phyloP scores from a whole-genome alignment of 768 basidiomycete genomes.

The Clitopilus hobsonii region DNA sequence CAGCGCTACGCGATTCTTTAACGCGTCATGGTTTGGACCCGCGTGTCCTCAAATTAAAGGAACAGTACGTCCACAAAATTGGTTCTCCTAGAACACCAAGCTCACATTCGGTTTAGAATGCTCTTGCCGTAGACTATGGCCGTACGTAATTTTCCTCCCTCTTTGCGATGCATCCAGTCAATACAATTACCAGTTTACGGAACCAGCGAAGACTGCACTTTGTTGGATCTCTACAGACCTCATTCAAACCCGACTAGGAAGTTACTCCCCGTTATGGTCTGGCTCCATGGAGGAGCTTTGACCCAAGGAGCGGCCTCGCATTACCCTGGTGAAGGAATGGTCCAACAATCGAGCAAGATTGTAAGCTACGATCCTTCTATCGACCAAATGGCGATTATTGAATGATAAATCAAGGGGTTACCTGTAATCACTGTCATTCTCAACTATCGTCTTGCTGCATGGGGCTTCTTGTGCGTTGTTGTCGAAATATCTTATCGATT shows the following conservation, averaged over 20 bases:
- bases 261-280: constrained; percentile 15
- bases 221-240: constrained; percentile 14
- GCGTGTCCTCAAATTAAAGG: constrained; percentile 16
- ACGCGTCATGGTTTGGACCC: constrained; percentile 8
- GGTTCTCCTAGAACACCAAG: neutral
- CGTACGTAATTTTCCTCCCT: constrained; percentile 1
- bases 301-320: constrained; percentile 16
- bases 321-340: constrained; percentile 13
- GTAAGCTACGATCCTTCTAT: constrained; percentile 1
- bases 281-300: constrained; percentile 15
- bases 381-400: neutral
- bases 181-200: constrained; percentile 10
- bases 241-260: constrained; percentile 5
- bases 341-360: constrained; percentile 12
- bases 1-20: neutral
- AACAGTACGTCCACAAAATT: constrained; percentile 6
- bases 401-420: constrained; percentile 2
- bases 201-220: constrained; percentile 13
- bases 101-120: constrained; percentile 7
- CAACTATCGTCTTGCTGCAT: constrained; percentile 15
- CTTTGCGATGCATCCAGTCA: neutral
- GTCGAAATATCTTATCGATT: neutral
- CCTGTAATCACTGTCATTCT: constrained; percentile 15
- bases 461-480: constrained; percentile 14
- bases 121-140: constrained; percentile 14